phyloP scores from a whole-genome alignment of 2,329 filamentous ascomycete species.

The Grosmannia clavigera region DNA sequence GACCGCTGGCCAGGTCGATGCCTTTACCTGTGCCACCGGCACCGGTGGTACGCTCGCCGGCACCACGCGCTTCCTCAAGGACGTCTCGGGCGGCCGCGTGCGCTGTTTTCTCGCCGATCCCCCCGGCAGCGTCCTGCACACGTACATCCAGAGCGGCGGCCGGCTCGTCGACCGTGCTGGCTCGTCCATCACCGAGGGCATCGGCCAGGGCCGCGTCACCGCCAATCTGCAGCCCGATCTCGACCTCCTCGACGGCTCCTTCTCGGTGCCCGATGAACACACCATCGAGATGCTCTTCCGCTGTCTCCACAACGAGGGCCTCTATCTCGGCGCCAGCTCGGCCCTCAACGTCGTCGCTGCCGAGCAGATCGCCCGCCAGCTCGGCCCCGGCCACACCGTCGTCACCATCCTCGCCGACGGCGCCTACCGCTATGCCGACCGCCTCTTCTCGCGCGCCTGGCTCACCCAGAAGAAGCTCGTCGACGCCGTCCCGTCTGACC shows the following conservation, averaged over 20 bases:
- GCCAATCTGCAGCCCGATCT: slow-evolving; percentile 85
- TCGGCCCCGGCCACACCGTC: slow-evolving; percentile 80
- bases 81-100: slow-evolving; percentile 62
- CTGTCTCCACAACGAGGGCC: slow-evolving; percentile 86
- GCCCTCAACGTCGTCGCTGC: slow-evolving; percentile 92
- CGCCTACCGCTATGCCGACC: slow-evolving; percentile 92
- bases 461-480: slow-evolving; percentile 74
- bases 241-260: slow-evolving; percentile 67
- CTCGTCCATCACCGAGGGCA: slow-evolving; percentile 91
- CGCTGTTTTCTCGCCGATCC: slow-evolving; percentile 89
- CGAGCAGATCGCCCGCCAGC: slow-evolving; percentile 80
- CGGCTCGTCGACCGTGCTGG: slow-evolving; percentile 71
- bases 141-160: slow-evolving; percentile 77
- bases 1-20: slow-evolving; percentile 74
- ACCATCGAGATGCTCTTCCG: slow-evolving; percentile 96
- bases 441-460: slow-evolving; percentile 88
- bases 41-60: slow-evolving; percentile 88
- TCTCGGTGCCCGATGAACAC: slow-evolving; percentile 83
- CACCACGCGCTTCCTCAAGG: slow-evolving; percentile 79
- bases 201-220: slow-evolving; percentile 93
- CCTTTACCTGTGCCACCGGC: slow-evolving; percentile 90
- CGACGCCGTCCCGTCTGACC: slow-evolving; percentile 65
- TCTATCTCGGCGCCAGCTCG: slow-evolving; percentile 90
- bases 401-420: slow-evolving; percentile 93
- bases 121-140: slow-evolving; percentile 84